Conservation (phyloP, 2,329 filamentous ascomycete genomes). For the Fusarium palustre region DNA sequence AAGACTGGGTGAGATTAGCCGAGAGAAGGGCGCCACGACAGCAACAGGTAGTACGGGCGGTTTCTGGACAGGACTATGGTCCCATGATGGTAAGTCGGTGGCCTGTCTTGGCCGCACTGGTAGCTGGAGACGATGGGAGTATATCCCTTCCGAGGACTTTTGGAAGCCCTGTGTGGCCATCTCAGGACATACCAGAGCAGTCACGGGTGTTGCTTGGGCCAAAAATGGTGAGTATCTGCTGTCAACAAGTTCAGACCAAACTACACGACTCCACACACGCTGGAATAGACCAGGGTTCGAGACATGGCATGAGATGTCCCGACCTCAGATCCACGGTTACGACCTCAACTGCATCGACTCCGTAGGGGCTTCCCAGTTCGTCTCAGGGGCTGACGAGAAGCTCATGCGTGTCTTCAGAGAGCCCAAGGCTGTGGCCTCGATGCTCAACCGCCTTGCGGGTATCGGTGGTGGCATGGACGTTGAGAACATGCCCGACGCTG, state of each 20-base stretch:
- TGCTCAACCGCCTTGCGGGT: conserved; percentile 76
- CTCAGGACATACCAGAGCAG: conserved; percentile 84
- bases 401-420: conserved; percentile 95
- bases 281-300: conserved; percentile 68
- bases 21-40: conserved; percentile 94
- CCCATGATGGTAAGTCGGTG: conserved; percentile 78
- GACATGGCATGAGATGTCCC: conserved; percentile 95
- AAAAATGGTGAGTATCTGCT: conserved; percentile 84
- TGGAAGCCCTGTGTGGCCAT: conserved; percentile 85
- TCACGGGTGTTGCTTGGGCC: conserved; percentile 87
- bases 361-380: conserved; percentile 79
- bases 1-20: conserved; percentile 90
- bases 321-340: conserved; percentile 97
- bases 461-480: conserved; percentile 59
- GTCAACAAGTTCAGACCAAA: conserved; percentile 92
- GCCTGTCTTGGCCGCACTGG: conserved; percentile 90
- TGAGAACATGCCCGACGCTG: conserved; percentile 79
- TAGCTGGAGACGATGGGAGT: conserved; percentile 90
- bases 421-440: conserved; percentile 81
- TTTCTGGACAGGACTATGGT: conserved; percentile 97
- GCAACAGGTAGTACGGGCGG: conserved; percentile 96
- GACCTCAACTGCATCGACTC: conserved; percentile 94
- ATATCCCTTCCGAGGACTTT: conserved; percentile 67
- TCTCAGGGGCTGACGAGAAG: conserved; percentile 97
- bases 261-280: conserved; percentile 84